A percentile compares a stretch with the other conserved stretches of the same genome.
These are phyloP conservation scores for Saturnispora silvae DNA, from an alignment of 805 yeast species.

Conservation along the genomic window DNA sequence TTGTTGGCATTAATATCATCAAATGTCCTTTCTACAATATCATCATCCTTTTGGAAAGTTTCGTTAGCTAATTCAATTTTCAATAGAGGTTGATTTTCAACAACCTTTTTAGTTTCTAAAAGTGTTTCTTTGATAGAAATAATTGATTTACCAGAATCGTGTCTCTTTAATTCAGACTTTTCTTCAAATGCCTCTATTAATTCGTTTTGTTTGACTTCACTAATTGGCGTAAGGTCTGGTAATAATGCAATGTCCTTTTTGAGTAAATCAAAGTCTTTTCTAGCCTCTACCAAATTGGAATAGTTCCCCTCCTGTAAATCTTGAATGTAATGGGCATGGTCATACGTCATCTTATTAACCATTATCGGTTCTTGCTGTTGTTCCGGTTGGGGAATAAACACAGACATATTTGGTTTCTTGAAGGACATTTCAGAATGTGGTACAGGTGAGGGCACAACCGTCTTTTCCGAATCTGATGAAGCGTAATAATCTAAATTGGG, in stretches of 20 bases:
- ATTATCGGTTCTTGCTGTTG: neutral
- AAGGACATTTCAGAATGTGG: constrained; percentile 4
- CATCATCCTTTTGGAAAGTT: constrained; percentile 17
- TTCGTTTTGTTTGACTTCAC: constrained; percentile 4
- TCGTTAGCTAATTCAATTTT: constrained; percentile 16
- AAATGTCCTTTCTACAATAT: constrained; percentile 10
- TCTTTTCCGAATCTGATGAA: constrained; percentile 24
- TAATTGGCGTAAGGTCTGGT: constrained; percentile 10
- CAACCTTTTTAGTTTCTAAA: constrained; percentile 16
- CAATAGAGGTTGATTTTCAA: constrained; percentile 12
- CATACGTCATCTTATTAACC: constrained; percentile 16
- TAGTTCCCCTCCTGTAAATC: constrained; percentile 16
- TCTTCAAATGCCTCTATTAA: constrained; percentile 17
- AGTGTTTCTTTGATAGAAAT: constrained; percentile 22
- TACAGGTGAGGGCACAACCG: constrained; percentile 19
- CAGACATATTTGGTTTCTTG: too few species aligned
- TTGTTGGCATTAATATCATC: constrained; percentile 2
- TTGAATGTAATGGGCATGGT: constrained; percentile 23
- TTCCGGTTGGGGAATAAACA: neutral
- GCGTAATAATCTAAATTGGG: constrained; percentile 24
- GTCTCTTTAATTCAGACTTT: constrained; percentile 18
- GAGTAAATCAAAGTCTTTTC: constrained; percentile 11
- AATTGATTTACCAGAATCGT: constrained; percentile 20
- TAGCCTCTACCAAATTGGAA: constrained; percentile 7
- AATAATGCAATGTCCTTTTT: constrained; percentile 11